Percentiles rank a stretch among this genome's conserved stretches.
phyloP scores from a whole-genome alignment of 169 alveolate species.

The Plasmodium malariae region DNA sequence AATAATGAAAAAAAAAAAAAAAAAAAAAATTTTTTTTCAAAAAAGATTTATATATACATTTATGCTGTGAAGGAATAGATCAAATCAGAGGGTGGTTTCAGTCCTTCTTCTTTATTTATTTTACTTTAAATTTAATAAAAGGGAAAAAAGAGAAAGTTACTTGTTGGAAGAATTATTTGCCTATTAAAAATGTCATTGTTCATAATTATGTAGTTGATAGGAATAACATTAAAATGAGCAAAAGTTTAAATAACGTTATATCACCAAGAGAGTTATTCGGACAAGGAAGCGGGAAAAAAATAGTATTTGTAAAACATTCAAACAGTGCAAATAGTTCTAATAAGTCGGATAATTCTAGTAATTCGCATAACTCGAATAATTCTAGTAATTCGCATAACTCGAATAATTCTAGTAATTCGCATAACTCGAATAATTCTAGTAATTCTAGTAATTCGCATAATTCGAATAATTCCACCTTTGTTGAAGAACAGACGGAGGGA shows the following conservation, averaged over 20 bases:
- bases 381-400: too few species aligned
- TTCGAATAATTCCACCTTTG: neutral
- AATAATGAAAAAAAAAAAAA: neutral
- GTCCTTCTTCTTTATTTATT: slow-evolving; percentile 80
- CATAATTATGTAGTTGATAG: slow-evolving; percentile 96
- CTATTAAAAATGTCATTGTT: slow-evolving; percentile 91
- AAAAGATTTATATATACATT: slow-evolving; percentile 2
- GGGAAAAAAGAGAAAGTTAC: neutral
- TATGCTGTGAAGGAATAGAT: slow-evolving; percentile 88
- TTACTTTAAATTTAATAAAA: slow-evolving; percentile 38
- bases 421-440: too few species aligned
- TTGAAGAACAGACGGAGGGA: too few species aligned
- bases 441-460: too few species aligned
- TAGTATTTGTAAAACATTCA: too few species aligned
- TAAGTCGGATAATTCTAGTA: neutral
- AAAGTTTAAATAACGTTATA: slow-evolving; percentile 94
- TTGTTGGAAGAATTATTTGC: slow-evolving; percentile 78
- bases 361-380: too few species aligned
- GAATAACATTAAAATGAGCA: slow-evolving; percentile 95
- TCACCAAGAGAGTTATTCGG: slow-evolving; percentile 92
- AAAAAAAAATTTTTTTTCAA: neutral
- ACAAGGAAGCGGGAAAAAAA: too few species aligned
- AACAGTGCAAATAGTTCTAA: too few species aligned
- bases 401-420: neutral
- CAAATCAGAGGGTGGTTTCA: slow-evolving; percentile 93